Percentiles rank a stretch among this genome's conserved stretches.
Conservation (phyloP, 139 green algal genomes). For the Medakamo hakoo region DNA sequence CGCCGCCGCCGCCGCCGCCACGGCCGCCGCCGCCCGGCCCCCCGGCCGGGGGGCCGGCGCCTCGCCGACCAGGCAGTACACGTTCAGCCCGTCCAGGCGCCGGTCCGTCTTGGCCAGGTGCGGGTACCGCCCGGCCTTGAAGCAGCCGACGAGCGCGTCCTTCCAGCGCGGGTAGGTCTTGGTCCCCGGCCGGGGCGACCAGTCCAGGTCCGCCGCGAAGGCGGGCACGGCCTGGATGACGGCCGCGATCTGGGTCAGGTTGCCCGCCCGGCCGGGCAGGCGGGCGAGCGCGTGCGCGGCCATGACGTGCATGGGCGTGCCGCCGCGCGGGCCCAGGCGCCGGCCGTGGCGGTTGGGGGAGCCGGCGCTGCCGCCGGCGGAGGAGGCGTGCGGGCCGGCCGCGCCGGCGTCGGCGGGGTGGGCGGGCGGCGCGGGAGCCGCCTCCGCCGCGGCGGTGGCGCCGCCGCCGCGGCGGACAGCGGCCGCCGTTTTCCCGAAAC, state of each 20-base stretch:
- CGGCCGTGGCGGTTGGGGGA: constrained; percentile 16
- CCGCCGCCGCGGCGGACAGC: constrained; percentile 3
- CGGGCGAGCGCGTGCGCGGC: constrained; percentile 10
- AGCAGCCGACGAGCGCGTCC: constrained; percentile 22
- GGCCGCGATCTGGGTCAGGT: constrained; percentile 11
- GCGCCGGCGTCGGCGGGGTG: constrained; percentile 4
- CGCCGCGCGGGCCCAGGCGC: constrained; percentile 12
- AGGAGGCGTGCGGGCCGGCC: neutral
- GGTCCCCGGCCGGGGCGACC: constrained; percentile 13
- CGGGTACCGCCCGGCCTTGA: constrained; percentile 19
- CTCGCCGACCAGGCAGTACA: constrained; percentile 9
- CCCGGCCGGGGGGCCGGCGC: too few relatives aligned
- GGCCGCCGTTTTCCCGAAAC: constrained; percentile 7
- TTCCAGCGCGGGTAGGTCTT: constrained; percentile 24
- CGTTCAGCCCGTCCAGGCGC: constrained; percentile 10
- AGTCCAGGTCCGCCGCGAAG: constrained; percentile 14
- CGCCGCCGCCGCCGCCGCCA: too few relatives aligned
- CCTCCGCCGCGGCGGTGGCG: constrained; percentile 9
- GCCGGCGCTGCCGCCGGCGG: too few relatives aligned
- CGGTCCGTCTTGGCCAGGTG: constrained; percentile 14
- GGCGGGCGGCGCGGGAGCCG: constrained; percentile 13
- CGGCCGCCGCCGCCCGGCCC: too few relatives aligned
- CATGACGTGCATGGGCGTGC: constrained; percentile 21
- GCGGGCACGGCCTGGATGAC: constrained; percentile 9
- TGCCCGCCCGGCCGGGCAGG: constrained; percentile 13